Evolutionary conservation across 1,284 basidiomycete genomes (phyloP).

Genomic region (Trichosporon faecale): DNA sequence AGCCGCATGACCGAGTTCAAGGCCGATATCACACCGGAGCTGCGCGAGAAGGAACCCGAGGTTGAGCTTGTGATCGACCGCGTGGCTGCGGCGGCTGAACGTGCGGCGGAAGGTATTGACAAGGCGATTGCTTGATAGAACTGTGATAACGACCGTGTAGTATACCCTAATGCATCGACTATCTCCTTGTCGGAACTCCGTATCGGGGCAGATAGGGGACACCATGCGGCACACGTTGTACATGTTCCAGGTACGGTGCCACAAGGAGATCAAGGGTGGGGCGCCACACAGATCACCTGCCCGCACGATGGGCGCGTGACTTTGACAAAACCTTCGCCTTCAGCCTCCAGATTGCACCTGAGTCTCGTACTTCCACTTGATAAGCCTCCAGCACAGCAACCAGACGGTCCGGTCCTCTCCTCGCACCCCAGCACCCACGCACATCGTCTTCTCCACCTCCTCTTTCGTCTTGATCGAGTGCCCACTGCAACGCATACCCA

Average conservation of each 20-base stretch:
- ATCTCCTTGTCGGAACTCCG: neutral
- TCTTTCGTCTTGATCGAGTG: neutral
- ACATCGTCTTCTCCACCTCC: neutral
- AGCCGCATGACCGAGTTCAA: constrained; percentile 71
- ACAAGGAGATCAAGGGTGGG: constrained; percentile 10
- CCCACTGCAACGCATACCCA: neutral
- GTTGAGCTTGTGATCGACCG: constrained; percentile 19
- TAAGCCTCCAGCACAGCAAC: constrained; percentile 7
- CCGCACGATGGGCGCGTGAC: constrained; percentile 9
- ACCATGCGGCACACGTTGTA: neutral
- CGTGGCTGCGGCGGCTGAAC: constrained; percentile 16
- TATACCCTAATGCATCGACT: neutral
- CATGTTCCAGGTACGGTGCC: neutral
- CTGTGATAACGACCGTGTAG: neutral
- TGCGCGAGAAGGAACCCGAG: constrained; percentile 9
- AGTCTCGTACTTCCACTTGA: neutral
- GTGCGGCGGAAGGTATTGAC: constrained; percentile 15
- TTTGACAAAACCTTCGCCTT: constrained; percentile 5
- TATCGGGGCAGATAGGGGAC: neutral
- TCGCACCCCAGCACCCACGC: neutral
- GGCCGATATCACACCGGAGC: neutral
- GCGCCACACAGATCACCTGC: constrained; percentile 7
- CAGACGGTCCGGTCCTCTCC: neutral
- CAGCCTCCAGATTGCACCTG: constrained; percentile 1
- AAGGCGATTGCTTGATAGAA: neutral